Conservation (phyloP, 495 filamentous ascomycete genomes). For the Penicillium arizonense region DNA sequence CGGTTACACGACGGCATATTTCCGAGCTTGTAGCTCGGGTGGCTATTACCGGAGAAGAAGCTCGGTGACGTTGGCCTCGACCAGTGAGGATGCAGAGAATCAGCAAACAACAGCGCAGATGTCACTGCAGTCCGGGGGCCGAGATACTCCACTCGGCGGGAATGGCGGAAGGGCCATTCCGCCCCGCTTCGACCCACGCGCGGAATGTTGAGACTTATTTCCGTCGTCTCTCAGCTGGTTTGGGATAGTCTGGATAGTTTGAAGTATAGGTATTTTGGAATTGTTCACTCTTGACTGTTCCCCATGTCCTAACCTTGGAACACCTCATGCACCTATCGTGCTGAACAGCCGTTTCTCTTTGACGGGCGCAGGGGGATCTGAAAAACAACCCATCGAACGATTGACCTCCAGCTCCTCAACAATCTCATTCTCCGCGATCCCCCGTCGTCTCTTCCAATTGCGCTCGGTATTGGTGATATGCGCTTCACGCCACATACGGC, state of each 20-base stretch:
- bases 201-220: background rate
- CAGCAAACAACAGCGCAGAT: background rate
- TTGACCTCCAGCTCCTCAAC: constrained; percentile 13
- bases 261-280: no score
- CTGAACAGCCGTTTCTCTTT: no score
- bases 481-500: constrained; percentile 12
- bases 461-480: constrained; percentile 32
- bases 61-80: background rate
- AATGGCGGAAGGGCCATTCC: constrained; percentile 11
- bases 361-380: no score
- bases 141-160: background rate
- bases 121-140: background rate
- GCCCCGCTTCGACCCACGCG: background rate
- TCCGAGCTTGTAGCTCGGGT: constrained; percentile 2
- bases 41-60: background rate
- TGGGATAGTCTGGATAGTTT: no score
- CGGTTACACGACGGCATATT: constrained; percentile 10
- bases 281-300: no score
- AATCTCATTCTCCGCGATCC: constrained; percentile 14
- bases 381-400: background rate
- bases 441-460: constrained; percentile 26
- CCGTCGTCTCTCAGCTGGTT: no score
- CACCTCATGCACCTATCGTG: background rate
- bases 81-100: constrained; percentile 7
- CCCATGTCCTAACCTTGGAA: no score